Evolutionary conservation across 2,329 filamentous ascomycete species (phyloP), one percentile per base, ranked within the genome.

Genomic region (Hymenoscyphus fructigenus): DNA sequence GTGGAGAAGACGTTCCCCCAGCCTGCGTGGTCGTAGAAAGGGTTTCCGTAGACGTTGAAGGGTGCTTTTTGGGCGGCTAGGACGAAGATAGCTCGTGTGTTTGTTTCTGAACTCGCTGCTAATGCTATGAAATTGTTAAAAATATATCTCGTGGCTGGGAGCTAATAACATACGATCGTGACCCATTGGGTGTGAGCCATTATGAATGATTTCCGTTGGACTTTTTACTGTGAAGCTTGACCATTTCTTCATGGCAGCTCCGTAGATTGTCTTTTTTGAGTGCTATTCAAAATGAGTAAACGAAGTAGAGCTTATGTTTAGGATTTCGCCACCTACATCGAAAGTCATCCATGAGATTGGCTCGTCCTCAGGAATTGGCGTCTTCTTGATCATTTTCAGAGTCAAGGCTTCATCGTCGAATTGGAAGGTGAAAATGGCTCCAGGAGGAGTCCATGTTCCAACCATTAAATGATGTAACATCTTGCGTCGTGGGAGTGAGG

Each of bases 321-420:
- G 34, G 44, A 4, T 26, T 47, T 12, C 23, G 50, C n/a, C 17
- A 74, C 89, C 79, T 81, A 92, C 91, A 76, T 92, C 90, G 74
- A 96, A 94, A 17, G 91, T 89, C 90, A 96, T 94, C 92, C 92
- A 96, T 66, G 92, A 96, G 70, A 96, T 95, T 7, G 92, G 91
- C 78, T 96, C 91, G 69, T 94, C 90, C 61, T 90, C 79, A 4
- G 91, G 89, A 64, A 96, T 95, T 65, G 88, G 86, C 0, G 91
- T 95, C 72, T 89, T 88, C 80, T 94, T 93, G 74, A 96, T 80
- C 73, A 95, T 79, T 70, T 89, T 85, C 66, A 96, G 79, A 6
- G 88, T 89, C 69, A 93, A 80, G 47, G 86, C 87, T 78, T 93
- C 90, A 71, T 94, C 91, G 79, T 96, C 91, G 75, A 96, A 96